Base-by-base conservation (phyloP, 2,329 filamentous ascomycete species). In the Neofusicoccum kwambonambiense region DNA sequence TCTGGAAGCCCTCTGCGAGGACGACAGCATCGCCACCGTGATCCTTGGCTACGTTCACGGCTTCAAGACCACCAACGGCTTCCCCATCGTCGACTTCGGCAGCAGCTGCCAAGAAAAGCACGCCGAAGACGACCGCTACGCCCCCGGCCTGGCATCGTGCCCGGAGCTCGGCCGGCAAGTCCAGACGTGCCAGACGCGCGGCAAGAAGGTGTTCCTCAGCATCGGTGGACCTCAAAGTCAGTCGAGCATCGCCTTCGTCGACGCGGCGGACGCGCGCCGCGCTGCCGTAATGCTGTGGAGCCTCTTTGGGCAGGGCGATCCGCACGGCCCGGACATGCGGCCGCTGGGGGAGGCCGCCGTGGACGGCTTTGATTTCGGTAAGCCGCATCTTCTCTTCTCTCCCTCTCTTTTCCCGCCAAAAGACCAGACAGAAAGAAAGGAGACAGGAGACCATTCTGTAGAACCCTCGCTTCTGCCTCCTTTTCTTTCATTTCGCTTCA, bases 331-430 rank as follows among this genome's bases (percentile, higher is more conserved):
- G 12, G 45, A 42, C 44, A 64, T 64, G 62, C 51, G 52, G 52
- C 62, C 62, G 19, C 35, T 64, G 15, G 62, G 62, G n/a, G 52
- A 58, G 13, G 52, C 52, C 11, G 51, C 44, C n/a, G 52, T 64
- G 13, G 62, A 64, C 44, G 62, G 62, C 15, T 64, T 64, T 22
- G 62, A 64, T 44, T 42, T 64, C n/a, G 62, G 62, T 64, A 50
- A 54, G 61, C 27, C 13, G 19, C 12, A 5, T 37, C 61, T 31
- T 39, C 2, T 42, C n/a, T 11, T 42, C 35, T 3, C 15, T 27
- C 22, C 19, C 13, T 27, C 12, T 42, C 35, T 3, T 15, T 27
- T 37, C 35, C 13, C 37, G 11, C 37, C 13, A 4, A 39, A 9
- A 39, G 13, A 39, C 11, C 6, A 7, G 37, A 2, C 22, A 35